phyloP scores from a whole-genome alignment of 345 rosid genomes.

The Nephelium lappaceum region DNA sequence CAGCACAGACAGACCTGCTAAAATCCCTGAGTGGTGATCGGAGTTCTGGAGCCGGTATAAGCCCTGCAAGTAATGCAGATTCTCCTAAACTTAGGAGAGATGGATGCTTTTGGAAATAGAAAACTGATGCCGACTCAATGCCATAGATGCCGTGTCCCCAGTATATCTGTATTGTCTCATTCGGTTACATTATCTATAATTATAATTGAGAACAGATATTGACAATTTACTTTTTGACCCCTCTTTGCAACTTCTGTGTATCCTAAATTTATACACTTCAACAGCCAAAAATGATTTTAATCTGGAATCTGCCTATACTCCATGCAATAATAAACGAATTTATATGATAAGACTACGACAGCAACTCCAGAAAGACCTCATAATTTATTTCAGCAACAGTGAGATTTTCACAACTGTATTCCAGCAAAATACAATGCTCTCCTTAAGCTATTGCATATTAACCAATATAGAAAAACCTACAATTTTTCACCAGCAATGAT shows the following conservation, averaged over 20 bases:
- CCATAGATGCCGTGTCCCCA: slow-evolving; percentile 41
- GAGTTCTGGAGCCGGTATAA: slow-evolving; percentile 36
- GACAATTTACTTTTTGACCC: background rate
- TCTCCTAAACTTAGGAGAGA: slow-evolving; percentile 35
- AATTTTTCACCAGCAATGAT: background rate
- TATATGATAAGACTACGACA: background rate
- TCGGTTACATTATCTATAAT: background rate
- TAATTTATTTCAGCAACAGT: background rate
- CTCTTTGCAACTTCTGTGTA: background rate
- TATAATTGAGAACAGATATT: background rate
- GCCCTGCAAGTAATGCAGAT: slow-evolving; percentile 35
- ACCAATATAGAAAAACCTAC: background rate
- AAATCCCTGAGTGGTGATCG: slow-evolving; percentile 31
- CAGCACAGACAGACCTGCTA: slow-evolving; percentile 26
- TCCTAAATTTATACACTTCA: slow-evolving; percentile 1
- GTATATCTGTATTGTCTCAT: slow-evolving; percentile 27
- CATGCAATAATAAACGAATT: background rate
- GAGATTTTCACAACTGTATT: background rate
- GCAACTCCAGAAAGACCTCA: background rate
- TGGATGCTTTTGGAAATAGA: slow-evolving; percentile 37
- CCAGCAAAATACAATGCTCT: background rate
- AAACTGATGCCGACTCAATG: slow-evolving; percentile 33
- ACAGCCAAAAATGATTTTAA: background rate
- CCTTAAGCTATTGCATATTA: background rate
- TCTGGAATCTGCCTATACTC: background rate